These are phyloP conservation scores for Colletotrichum tanaceti DNA, from an alignment of 2,329 filamentous ascomycete species.

Conservation along the genomic window DNA sequence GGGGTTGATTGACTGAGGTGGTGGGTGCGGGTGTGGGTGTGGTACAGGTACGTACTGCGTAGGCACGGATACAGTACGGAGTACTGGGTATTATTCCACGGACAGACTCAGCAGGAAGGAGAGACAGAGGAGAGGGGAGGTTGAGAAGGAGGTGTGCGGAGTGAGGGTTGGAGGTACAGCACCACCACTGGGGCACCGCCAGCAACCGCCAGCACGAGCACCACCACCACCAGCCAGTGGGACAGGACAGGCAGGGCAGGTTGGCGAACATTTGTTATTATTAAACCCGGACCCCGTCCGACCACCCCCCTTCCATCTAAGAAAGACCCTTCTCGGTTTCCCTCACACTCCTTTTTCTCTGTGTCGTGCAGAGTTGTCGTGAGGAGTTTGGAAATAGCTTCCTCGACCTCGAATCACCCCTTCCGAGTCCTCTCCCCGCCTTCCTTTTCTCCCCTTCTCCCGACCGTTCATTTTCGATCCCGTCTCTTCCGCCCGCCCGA, in stretches of 20 bases:
- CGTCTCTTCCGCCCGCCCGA: background rate
- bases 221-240: constrained; percentile 7
- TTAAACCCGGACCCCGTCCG: constrained; percentile 43
- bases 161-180: constrained; percentile 25
- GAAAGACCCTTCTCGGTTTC: constrained; percentile 36
- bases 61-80: too few relatives aligned
- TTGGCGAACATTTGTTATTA: constrained; percentile 42
- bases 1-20: constrained; percentile 14
- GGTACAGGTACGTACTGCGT: constrained; percentile 15
- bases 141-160: constrained; percentile 6
- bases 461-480: background rate
- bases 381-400: constrained; percentile 41
- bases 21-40: constrained; percentile 5
- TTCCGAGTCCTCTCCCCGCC: background rate
- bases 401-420: constrained; percentile 32
- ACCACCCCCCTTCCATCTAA: constrained; percentile 42
- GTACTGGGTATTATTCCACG: too few relatives aligned
- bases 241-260: constrained; percentile 19
- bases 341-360: constrained; percentile 41
- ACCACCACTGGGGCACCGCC: background rate
- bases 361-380: constrained; percentile 37
- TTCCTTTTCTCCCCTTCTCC: constrained; percentile 1
- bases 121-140: constrained; percentile 4
- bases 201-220: constrained; percentile 11
- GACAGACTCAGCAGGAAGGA: background rate